Base-by-base conservation (phyloP, 257 asterid genomes). In the Solanum lycopersicoides region DNA sequence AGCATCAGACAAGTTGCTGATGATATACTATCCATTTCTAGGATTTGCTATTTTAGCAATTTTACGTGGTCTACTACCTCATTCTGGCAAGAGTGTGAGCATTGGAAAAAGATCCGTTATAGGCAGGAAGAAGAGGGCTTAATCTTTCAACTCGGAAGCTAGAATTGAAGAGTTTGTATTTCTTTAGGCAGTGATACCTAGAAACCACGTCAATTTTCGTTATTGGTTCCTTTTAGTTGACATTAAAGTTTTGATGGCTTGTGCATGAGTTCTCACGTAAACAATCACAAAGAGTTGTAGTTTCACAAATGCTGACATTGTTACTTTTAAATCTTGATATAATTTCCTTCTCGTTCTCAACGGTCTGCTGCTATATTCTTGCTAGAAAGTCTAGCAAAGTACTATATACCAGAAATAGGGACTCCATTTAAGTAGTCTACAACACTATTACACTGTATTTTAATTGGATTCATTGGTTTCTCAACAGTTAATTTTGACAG, bases 91-190 rank as follows among this genome's bases (percentile, higher is more conserved):
- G 90, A 90, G 88, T 86, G 45, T 56, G 12, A 53, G 91, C 32
- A 87, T 88, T 20, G 92, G 95, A 50, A 93, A 88, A 84, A 94
- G 94, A 82, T 84, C 92, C 3, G 85, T 32, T 20, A 86, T 87
- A 16, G 90, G 82, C 32, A 87, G 95, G 87, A 95, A 95, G 88
- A 97, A 95, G 94, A 92, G 91, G 92, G 96, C 93, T 41, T 94
- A 86, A 60, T 91, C 79, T 82, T 82, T 44, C 53, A 35, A 35
- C 34, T 53, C 35, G 21, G 41, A 77, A 20, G 25, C 84, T 75
- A 75, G 83, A 41, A 80, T 80, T 18, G 44, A 80, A 47, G 42
- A 80, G 85, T 47, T 79, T 16, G 68, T 28, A 28, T 28, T 80
- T 80, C 68, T 80, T 80, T 50, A 16, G 68, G 6, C 68, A 47